Evolutionary conservation across 2,329 filamentous ascomycete genomes (phyloP).

Genomic region (Stachybotrys chartarum): DNA sequence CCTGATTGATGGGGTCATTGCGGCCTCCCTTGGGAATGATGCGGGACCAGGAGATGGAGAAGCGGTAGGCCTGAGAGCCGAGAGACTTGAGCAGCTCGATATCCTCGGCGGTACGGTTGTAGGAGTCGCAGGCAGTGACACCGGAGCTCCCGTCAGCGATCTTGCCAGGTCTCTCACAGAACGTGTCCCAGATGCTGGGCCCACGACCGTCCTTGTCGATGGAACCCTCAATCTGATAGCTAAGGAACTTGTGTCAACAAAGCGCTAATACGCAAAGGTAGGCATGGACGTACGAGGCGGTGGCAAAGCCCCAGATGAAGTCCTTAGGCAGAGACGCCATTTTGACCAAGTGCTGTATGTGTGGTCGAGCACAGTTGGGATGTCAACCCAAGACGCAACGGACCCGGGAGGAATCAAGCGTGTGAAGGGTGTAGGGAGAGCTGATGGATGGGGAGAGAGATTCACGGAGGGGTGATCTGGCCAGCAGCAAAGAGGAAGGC

Average conservation of each 20-base stretch:
- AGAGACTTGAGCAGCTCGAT: conserved; percentile 69
- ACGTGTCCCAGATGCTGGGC: conserved; percentile 86
- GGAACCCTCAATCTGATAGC: conserved; percentile 83
- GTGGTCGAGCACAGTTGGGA: background rate
- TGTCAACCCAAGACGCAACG: background rate
- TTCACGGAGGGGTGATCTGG: background rate
- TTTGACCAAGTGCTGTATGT: background rate
- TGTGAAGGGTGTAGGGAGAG: background rate
- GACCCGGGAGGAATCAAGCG: background rate
- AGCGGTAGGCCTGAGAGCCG: conserved; percentile 71
- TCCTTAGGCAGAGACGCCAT: conserved; percentile 53
- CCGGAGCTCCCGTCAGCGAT: conserved; percentile 73
- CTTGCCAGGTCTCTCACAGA: conserved; percentile 73
- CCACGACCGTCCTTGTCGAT: conserved; percentile 68
- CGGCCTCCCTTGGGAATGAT: conserved; percentile 82
- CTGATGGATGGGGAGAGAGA: background rate
- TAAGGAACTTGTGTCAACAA: conserved; percentile 25
- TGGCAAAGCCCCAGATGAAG: conserved; percentile 76
- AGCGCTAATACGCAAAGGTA: background rate
- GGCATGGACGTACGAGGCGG: conserved; percentile 52
- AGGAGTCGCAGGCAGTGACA: conserved; percentile 77
- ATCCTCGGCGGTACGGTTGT: conserved; percentile 71
- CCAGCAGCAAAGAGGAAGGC: background rate
- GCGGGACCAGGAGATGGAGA: conserved; percentile 78
- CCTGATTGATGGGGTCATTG: conserved; percentile 72